These are phyloP conservation scores for Leucosporidium yakuticum DNA, from an alignment of 768 basidiomycete genomes.

Conservation along the genomic window DNA sequence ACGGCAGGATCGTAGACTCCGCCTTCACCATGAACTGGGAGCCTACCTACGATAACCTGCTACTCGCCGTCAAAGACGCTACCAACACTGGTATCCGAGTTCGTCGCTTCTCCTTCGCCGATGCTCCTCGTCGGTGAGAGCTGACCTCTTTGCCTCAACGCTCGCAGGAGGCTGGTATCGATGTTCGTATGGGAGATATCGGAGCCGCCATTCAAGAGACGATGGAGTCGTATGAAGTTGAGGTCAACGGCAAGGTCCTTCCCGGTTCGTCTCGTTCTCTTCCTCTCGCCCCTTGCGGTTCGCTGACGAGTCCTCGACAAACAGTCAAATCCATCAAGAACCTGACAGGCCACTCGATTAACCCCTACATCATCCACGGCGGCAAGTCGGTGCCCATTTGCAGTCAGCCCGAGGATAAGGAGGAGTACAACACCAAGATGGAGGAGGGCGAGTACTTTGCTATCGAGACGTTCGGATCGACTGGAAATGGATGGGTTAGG, in stretches of 20 bases:
- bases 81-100: slow-evolving; percentile 88
- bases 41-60: slow-evolving; percentile 77
- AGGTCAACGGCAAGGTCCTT: slow-evolving; percentile 65
- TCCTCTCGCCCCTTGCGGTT: no score
- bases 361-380: slow-evolving; percentile 81
- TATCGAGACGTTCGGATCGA: slow-evolving; percentile 98
- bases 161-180: slow-evolving; percentile 88
- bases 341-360: slow-evolving; percentile 89
- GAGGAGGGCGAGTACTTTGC: slow-evolving; percentile 99
- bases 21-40: slow-evolving; percentile 88
- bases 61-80: slow-evolving; percentile 88
- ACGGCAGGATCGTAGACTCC: slow-evolving; percentile 89
- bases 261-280: slow-evolving; percentile 18
- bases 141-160: not conserved
- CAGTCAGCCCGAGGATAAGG: slow-evolving; percentile 52
- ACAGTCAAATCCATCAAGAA: slow-evolving; percentile 89
- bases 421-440: slow-evolving; percentile 85
- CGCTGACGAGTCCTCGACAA: no score
- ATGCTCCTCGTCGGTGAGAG: not conserved
- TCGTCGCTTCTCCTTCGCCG: slow-evolving; percentile 26
- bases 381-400: slow-evolving; percentile 85
- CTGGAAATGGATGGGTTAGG: slow-evolving; percentile 78
- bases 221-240: slow-evolving; percentile 98
- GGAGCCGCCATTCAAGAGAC: slow-evolving; percentile 91
- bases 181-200: slow-evolving; percentile 85